phyloP scores from a whole-genome alignment of 306 rosid species.

The Quercus rubra region DNA sequence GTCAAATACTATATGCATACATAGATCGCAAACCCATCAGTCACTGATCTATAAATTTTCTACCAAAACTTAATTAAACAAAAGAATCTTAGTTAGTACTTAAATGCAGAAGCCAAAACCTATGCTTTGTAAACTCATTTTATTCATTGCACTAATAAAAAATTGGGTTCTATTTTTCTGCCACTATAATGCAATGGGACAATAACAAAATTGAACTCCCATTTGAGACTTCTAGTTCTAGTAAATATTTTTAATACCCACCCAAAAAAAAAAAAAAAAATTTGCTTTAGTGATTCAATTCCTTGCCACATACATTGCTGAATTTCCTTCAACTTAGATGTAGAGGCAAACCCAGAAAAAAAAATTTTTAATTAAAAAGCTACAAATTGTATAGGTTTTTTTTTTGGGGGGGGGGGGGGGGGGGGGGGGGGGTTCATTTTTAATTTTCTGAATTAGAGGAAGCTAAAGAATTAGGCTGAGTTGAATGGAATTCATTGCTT shows the following conservation, averaged over 20 bases:
- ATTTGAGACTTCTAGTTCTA: not conserved
- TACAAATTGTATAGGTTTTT: not conserved
- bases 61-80: not conserved
- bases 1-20: slow-evolving; percentile 63
- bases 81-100: not conserved
- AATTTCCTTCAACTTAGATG: too few relatives aligned
- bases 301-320: too few relatives aligned
- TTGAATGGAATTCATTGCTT: not conserved
- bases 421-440: not conserved
- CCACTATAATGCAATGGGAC: not conserved
- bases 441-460: too few relatives aligned
- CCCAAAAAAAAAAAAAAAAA: too few relatives aligned
- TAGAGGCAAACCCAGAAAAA: not conserved
- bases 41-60: not conserved
- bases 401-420: not conserved
- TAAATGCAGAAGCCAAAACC: not conserved
- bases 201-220: not conserved
- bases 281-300: too few relatives aligned
- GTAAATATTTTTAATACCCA: not conserved
- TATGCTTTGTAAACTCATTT: not conserved
- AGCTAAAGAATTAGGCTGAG: not conserved
- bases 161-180: not conserved
- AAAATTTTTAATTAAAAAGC: not conserved
- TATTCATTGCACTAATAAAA: not conserved
- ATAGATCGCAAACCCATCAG: not conserved